A percentile compares a stretch with the other conserved stretches of the same genome.
These are phyloP conservation scores for Debaryomycetaceae sp. DNA, from an alignment of 1,139 yeast genomes.

Conservation along the genomic window DNA sequence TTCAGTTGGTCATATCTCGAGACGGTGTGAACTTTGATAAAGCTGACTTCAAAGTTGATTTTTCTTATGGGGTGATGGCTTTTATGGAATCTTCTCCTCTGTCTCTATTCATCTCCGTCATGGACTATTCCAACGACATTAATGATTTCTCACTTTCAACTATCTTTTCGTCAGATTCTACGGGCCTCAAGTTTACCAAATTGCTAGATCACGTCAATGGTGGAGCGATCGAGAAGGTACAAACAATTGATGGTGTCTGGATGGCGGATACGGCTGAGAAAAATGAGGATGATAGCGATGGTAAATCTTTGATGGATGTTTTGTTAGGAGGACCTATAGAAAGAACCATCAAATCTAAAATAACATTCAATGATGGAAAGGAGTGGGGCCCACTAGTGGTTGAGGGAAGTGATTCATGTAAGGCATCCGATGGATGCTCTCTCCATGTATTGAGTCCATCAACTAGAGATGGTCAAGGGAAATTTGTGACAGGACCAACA, in stretches of 20 bases:
- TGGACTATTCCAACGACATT: constrained; percentile 24
- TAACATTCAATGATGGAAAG: constrained; percentile 63
- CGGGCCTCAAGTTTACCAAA: constrained; percentile 54
- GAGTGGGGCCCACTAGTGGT: constrained; percentile 55
- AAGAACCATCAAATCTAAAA: constrained; percentile 21
- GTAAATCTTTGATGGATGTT: constrained; percentile 23
- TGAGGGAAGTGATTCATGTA: constrained; percentile 44
- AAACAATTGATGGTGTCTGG: constrained; percentile 71
- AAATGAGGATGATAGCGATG: constrained; percentile 12
- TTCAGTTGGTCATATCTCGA: constrained; percentile 53
- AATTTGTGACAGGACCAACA: constrained; percentile 58
- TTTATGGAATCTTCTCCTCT: constrained; percentile 55
- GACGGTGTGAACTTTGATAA: constrained; percentile 51
- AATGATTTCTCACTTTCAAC: constrained; percentile 26
- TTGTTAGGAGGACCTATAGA: constrained; percentile 22
- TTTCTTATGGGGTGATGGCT: constrained; percentile 42
- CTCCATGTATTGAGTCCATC: constrained; percentile 52
- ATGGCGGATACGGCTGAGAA: constrained; percentile 15
- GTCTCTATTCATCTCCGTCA: constrained; percentile 53
- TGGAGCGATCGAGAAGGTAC: constrained; percentile 47
- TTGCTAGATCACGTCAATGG: constrained; percentile 43
- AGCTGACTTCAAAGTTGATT: constrained; percentile 50
- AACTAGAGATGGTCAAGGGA: constrained; percentile 54
- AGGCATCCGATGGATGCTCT: constrained; percentile 47
- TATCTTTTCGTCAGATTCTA: constrained; percentile 58